Evolutionary conservation across 805 yeast species (phyloP).

Genomic region (Teunomyces panamensis): DNA sequence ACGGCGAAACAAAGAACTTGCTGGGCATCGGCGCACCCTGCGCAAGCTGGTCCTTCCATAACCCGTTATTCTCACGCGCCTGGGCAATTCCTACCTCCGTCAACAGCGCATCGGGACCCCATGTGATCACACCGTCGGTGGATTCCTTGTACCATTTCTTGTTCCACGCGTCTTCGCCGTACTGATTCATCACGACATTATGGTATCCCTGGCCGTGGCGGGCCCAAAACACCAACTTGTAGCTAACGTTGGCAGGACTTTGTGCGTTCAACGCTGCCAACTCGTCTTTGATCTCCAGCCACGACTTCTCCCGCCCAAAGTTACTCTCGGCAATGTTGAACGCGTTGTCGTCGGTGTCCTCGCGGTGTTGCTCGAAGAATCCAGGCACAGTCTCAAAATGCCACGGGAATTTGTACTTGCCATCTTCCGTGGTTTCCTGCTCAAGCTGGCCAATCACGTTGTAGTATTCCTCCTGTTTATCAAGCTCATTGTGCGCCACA

Average conservation of each 20-base stretch:
- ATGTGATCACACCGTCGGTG: slow-evolving; percentile 53
- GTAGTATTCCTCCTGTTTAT: slow-evolving; percentile 16
- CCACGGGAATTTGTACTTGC: slow-evolving; percentile 38
- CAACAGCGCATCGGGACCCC: slow-evolving; percentile 62
- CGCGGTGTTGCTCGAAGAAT: slow-evolving; percentile 47
- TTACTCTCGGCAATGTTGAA: slow-evolving; percentile 43
- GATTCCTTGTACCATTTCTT: slow-evolving; percentile 48
- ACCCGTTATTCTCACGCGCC: slow-evolving; percentile 46
- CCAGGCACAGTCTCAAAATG: slow-evolving; percentile 47
- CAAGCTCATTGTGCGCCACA: slow-evolving; percentile 25
- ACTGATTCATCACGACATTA: slow-evolving; percentile 51
- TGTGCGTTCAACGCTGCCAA: slow-evolving; percentile 33
- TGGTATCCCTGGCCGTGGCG: slow-evolving; percentile 75
- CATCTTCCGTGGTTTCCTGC: slow-evolving; percentile 20
- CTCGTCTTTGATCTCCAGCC: slow-evolving; percentile 36
- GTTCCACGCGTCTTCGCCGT: slow-evolving; percentile 60
- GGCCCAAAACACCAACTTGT: slow-evolving; percentile 52
- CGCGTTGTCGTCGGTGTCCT: slow-evolving; percentile 41
- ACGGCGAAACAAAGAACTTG: slow-evolving; percentile 57
- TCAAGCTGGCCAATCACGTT: slow-evolving; percentile 7
- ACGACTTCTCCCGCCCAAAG: slow-evolving; percentile 43
- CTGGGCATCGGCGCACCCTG: slow-evolving; percentile 57
- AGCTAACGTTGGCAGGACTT: slow-evolving; percentile 36
- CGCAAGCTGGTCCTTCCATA: slow-evolving; percentile 42
- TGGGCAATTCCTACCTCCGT: slow-evolving; percentile 56